Evolutionary conservation across 2,329 filamentous ascomycete genomes (phyloP), one percentile per base, ranked within the genome.

Genomic region (Helotiales sp.): DNA sequence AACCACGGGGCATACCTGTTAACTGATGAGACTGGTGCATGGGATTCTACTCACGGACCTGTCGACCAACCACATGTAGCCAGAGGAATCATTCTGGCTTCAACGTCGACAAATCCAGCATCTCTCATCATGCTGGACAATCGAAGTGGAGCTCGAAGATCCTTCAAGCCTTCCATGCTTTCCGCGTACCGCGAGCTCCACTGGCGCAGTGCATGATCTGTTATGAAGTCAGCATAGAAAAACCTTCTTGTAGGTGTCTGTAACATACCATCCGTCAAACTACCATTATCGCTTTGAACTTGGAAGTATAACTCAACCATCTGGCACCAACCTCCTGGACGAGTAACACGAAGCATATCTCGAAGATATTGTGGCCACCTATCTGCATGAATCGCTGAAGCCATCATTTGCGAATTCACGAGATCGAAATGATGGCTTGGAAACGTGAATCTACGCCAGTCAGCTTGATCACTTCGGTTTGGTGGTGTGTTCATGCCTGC

Each of bases 221-320:
- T 22, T 52, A 19, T 30, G 49, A 44, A 40, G 9, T 36, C 42
- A 46, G 22, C 31, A 66, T 27, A 62, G 63, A 54, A 56, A 44
- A 57, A 50, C 48, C 40, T 25, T 24, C 27, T 27, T 10, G 8
- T 33, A 48, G 24, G 24, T 13, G 15, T 22, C 8, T 25, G 24
- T 13, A 22, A 64, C 79, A 72, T 68, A 81, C 84, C 79, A 51
- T 86, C 80, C 10, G 84, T 86, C 66, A 95, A 75, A n/a, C 84
- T 85, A 5, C 91, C 91, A 67, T 90, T 96, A 65, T 93, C 86
- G 0, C 91, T 96, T 71, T 96, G 93, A 25, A 90, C 86, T 63
- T 91, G 91, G 72, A 87, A 88, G 69, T 96, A 91, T 66, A 93
- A 83, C 70, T 96, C 93, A n/a, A 90, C 83, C 81, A 96, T 87